Conservation (phyloP, 2,329 filamentous ascomycete genomes). For the Colletotrichum lindemuthianum region DNA sequence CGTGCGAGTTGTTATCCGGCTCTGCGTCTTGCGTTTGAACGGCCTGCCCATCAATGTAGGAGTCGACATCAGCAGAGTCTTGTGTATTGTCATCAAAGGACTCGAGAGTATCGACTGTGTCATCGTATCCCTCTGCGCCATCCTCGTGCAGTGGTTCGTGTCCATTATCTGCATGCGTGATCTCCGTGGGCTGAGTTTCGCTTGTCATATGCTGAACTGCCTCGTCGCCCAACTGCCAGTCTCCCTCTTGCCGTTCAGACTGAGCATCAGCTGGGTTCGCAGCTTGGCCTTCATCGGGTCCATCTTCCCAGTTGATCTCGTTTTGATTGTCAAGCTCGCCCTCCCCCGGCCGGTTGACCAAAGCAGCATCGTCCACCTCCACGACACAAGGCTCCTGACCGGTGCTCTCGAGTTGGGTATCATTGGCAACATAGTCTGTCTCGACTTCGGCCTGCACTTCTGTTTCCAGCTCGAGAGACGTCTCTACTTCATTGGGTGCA, state of each 20-base stretch:
- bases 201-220: conserved; percentile 25
- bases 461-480: conserved; percentile 35
- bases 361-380: not conserved
- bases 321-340: conserved; percentile 21
- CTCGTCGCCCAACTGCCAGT: conserved; percentile 25
- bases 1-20: conserved; percentile 38
- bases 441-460: conserved; percentile 9
- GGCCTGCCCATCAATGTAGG: conserved; percentile 24
- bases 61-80: conserved; percentile 5
- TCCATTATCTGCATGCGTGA: conserved; percentile 23
- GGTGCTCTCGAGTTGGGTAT: conserved; percentile 1
- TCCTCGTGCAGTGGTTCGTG: not conserved
- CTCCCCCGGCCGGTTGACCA: not conserved
- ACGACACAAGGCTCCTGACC: not conserved
- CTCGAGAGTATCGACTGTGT: conserved; percentile 34
- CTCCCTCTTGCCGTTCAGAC: conserved; percentile 7
- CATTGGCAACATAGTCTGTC: not conserved
- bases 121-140: conserved; percentile 35
- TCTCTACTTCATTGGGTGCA: not conserved
- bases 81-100: not conserved
- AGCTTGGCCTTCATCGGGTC: conserved; percentile 5
- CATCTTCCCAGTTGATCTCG: conserved; percentile 38
- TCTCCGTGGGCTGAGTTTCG: conserved; percentile 31
- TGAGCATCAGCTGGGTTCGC: not conserved
- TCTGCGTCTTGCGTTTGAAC: conserved; percentile 12